A percentile compares a stretch with the other conserved stretches of the same genome.
Evolutionary conservation across 192 early-diverging fungal genomes (phyloP).

Genomic region (Paraglomus occultum): DNA sequence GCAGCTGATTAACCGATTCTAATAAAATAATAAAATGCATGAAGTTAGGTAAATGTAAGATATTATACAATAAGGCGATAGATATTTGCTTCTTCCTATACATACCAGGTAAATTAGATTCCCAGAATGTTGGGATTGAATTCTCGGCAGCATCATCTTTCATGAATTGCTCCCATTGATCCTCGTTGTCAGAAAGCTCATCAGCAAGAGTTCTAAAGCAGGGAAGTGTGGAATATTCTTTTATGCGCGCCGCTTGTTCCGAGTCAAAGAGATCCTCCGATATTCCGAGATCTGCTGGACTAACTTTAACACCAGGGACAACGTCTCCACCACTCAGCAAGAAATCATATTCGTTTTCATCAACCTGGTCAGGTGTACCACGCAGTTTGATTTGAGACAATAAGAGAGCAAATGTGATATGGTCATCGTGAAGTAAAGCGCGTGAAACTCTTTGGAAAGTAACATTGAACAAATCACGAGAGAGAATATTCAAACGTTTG

Average conservation of each 20-base stretch:
- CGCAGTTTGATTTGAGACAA: slow-evolving; percentile 85
- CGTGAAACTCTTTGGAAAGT: slow-evolving; percentile 77
- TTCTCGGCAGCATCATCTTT: slow-evolving; percentile 44
- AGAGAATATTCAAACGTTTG: slow-evolving; percentile 72
- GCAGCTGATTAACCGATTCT: slow-evolving; percentile 61
- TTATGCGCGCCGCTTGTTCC: slow-evolving; percentile 44
- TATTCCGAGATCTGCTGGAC: slow-evolving; percentile 33
- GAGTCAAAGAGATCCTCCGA: slow-evolving; percentile 50
- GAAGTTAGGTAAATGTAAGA: not conserved
- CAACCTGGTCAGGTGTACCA: slow-evolving; percentile 49
- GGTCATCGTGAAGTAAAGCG: slow-evolving; percentile 89
- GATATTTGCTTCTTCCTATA: not conserved
- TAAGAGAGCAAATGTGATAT: slow-evolving; percentile 84
- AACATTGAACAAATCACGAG: slow-evolving; percentile 79
- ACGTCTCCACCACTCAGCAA: slow-evolving; percentile 62
- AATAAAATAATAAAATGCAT: not conserved
- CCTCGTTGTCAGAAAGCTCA: slow-evolving; percentile 39
- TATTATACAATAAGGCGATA: not conserved
- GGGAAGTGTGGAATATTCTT: slow-evolving; percentile 44
- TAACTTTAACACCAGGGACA: slow-evolving; percentile 35
- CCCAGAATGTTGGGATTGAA: slow-evolving; percentile 55
- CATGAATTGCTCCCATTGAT: slow-evolving; percentile 53
- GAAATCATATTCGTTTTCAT: slow-evolving; percentile 69
- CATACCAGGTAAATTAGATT: slow-evolving; percentile 37
- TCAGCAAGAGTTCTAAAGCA: slow-evolving; percentile 42